Conservation (phyloP, 2,329 filamentous ascomycete species). For the Leptographium procerum region DNA sequence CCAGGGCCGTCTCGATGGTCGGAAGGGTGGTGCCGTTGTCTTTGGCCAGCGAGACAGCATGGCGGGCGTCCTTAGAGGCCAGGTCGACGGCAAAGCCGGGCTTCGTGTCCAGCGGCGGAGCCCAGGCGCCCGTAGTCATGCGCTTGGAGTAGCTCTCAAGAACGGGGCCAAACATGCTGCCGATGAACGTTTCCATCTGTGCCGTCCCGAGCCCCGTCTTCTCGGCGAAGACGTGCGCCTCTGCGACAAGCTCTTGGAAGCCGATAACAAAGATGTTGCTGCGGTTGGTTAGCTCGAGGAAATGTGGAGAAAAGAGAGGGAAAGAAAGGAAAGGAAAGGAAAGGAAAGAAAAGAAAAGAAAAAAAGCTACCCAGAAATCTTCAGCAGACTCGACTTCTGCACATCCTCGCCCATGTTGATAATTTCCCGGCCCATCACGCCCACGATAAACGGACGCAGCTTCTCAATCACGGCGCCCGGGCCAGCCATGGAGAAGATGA, state of each 20-base stretch:
- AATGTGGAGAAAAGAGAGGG: not conserved
- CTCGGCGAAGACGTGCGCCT: constrained; percentile 5
- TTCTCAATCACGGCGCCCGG: not conserved
- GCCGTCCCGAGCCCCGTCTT: constrained; percentile 2
- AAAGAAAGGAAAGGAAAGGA: not conserved
- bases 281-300: not conserved
- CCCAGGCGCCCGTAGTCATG: not conserved
- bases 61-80: constrained; percentile 2
- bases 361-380: constrained; percentile 3
- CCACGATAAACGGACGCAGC: not conserved
- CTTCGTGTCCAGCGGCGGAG: not conserved
- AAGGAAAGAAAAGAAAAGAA: not conserved
- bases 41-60: not conserved
- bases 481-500: constrained; percentile 3
- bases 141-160: constrained; percentile 6
- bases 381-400: constrained; percentile 4
- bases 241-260: not conserved
- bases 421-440: constrained; percentile 1
- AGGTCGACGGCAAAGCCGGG: constrained; percentile 3
- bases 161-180: constrained; percentile 3
- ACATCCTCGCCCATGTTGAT: constrained; percentile 6
- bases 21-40: constrained; percentile 1
- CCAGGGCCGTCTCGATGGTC: not conserved
- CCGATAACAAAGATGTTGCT: constrained; percentile 3
- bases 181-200: not conserved